A percentile compares a stretch with the other conserved stretches of the same genome.
Evolutionary conservation across 352 stramenopile species (phyloP).

Genomic region (Globisporangium mamillatum): DNA sequence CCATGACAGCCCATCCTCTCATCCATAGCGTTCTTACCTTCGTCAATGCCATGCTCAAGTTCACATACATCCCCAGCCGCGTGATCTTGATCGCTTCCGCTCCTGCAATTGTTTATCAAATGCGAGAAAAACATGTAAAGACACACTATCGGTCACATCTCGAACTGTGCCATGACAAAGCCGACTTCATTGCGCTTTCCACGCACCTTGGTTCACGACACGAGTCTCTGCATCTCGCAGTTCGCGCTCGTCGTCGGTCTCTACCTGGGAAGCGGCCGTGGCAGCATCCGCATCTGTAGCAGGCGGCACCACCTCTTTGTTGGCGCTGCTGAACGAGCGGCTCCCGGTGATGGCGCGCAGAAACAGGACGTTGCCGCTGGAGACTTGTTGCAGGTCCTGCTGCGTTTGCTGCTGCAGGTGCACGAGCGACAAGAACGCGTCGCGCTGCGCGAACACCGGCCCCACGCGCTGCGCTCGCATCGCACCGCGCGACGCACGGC

Average conservation of each 20-base stretch:
- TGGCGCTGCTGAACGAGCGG: constrained; percentile 8
- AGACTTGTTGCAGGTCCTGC: not conserved
- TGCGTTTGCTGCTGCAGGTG: constrained; percentile 3
- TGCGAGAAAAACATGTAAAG: not conserved
- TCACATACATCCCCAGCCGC: constrained; percentile 91
- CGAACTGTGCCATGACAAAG: not conserved
- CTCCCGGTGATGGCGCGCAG: not conserved
- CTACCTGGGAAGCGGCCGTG: not conserved
- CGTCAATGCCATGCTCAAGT: constrained; percentile 87
- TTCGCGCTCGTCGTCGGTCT: not conserved
- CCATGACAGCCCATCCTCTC: not conserved
- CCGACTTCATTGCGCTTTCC: not conserved
- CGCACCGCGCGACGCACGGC: constrained; percentile 3
- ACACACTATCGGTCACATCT: not conserved
- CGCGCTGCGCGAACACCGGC: not conserved
- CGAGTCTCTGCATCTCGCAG: constrained; percentile 1
- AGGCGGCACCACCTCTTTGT: not conserved
- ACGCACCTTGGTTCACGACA: constrained; percentile 6
- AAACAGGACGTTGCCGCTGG: not conserved
- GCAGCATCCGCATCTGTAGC: too few relatives aligned
- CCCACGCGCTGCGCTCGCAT: not conserved
- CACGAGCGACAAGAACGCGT: not conserved
- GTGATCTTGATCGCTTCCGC: constrained; percentile 87
- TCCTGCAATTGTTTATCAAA: constrained; percentile 23
- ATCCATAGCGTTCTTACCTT: constrained; percentile 54